A percentile compares a stretch with the other conserved stretches of the same genome.
These are phyloP conservation scores for Torulaspora delbrueckii DNA, from an alignment of 805 yeast genomes.

Conservation along the genomic window DNA sequence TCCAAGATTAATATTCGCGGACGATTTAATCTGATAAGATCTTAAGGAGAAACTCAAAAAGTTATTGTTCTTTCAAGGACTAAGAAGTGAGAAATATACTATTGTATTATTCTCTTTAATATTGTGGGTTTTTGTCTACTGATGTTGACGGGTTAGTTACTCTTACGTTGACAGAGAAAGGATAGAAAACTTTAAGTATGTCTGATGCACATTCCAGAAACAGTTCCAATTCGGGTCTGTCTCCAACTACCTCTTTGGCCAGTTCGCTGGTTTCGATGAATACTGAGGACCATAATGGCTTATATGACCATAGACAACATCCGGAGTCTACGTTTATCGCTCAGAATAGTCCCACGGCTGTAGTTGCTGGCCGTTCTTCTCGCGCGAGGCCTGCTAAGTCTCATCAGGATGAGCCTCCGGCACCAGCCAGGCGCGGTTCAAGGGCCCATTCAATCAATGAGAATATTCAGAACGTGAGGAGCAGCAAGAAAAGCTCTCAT, in stretches of 20 bases:
- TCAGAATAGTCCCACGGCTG: neutral
- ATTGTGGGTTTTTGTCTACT: neutral
- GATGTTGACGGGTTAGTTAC: neutral
- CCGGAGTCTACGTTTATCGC: constrained; percentile 28
- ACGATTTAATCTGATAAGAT: neutral
- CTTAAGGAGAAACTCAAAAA: neutral
- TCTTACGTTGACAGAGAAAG: neutral
- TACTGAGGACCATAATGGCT: constrained; percentile 37
- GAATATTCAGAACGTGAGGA: neutral
- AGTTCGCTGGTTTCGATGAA: constrained; percentile 37
- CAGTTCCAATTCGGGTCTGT: constrained; percentile 13
- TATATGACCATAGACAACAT: constrained; percentile 48
- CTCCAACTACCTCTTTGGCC: constrained; percentile 25
- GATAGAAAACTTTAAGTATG: constrained; percentile 3
- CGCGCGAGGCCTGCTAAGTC: constrained; percentile 35
- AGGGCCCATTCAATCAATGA: neutral
- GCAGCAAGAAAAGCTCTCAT: neutral
- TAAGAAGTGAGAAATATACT: neutral
- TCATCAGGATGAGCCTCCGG: constrained; percentile 32
- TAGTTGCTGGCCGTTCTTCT: constrained; percentile 3
- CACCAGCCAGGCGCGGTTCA: neutral
- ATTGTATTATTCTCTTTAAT: neutral
- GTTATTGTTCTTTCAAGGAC: neutral
- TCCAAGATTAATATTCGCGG: neutral
- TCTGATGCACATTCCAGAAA: constrained; percentile 10